Evolutionary conservation across 176 grass and related monocot species (phyloP).

Genomic region (Zoysia japonica): DNA sequence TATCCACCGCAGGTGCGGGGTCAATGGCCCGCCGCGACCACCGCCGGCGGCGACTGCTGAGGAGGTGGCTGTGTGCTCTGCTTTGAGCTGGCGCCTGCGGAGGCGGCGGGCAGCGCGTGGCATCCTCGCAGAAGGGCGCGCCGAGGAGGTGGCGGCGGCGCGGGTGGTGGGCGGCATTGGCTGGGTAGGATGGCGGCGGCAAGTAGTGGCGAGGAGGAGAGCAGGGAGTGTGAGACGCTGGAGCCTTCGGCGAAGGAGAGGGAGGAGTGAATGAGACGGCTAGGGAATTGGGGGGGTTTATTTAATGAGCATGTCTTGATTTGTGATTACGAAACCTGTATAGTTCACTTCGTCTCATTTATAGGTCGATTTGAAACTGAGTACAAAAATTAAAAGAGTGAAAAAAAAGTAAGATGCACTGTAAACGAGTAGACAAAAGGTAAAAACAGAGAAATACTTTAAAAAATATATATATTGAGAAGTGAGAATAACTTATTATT

Average conservation of each 20-base stretch:
- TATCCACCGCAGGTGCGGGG: conserved; percentile 33
- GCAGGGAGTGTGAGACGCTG: background rate
- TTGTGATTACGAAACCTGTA: too few species aligned
- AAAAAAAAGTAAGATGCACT: too few species aligned
- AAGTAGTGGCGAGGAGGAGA: background rate
- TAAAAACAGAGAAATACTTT: too few species aligned
- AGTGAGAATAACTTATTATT: too few species aligned
- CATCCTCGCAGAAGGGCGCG: background rate
- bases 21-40: conserved; percentile 17
- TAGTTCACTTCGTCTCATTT: too few species aligned
- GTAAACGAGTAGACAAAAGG: too few species aligned
- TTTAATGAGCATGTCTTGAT: too few species aligned
- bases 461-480: too few species aligned
- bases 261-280: background rate
- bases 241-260: background rate
- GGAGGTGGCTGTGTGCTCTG: background rate
- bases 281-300: conserved; percentile 24
- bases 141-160: background rate
- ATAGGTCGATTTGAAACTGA: too few species aligned
- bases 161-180: conserved; percentile 43
- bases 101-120: conserved; percentile 15
- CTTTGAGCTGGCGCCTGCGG: conserved; percentile 14
- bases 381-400: too few species aligned
- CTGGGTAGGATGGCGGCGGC: conserved; percentile 25
- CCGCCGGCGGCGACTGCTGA: background rate